Conservation (phyloP, 805 yeast species). For the Candida verbasci region DNA sequence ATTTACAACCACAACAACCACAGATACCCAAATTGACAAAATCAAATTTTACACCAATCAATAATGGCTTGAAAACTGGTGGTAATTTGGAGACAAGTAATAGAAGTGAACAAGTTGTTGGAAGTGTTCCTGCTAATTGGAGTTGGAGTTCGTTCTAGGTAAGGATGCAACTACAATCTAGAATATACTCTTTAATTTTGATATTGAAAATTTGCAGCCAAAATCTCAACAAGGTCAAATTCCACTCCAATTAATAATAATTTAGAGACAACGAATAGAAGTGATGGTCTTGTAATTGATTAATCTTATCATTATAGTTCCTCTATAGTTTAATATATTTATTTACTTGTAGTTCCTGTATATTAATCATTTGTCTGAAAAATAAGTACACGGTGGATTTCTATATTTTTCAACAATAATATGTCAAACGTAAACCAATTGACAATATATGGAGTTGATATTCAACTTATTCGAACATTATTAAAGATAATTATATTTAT, state of each 20-base stretch:
- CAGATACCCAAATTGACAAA: background rate
- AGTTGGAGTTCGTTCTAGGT: conserved; percentile 67
- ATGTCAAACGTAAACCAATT: conserved; percentile 11
- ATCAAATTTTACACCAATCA: background rate
- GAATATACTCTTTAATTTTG: no score
- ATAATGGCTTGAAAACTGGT: background rate
- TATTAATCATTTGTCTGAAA: background rate
- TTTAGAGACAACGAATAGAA: no score
- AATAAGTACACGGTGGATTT: no score
- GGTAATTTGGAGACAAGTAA: conserved; percentile 9
- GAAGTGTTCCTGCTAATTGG: conserved; percentile 72
- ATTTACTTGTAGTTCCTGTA: conserved; percentile 1
- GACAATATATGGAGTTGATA: conserved; percentile 26
- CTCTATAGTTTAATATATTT: background rate
- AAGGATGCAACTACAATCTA: no score
- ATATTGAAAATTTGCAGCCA: no score
- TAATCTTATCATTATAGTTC: background rate
- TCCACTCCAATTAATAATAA: no score
- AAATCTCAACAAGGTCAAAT: no score
- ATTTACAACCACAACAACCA: background rate
- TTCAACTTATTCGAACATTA: conserved; percentile 39
- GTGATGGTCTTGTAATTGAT: background rate
- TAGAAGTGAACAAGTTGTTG: conserved; percentile 30
- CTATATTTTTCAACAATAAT: conserved; percentile 7
- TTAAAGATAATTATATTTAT: conserved; percentile 66